Conservation (phyloP, 2,329 filamentous ascomycete genomes). For the Cladosporium sp. region DNA sequence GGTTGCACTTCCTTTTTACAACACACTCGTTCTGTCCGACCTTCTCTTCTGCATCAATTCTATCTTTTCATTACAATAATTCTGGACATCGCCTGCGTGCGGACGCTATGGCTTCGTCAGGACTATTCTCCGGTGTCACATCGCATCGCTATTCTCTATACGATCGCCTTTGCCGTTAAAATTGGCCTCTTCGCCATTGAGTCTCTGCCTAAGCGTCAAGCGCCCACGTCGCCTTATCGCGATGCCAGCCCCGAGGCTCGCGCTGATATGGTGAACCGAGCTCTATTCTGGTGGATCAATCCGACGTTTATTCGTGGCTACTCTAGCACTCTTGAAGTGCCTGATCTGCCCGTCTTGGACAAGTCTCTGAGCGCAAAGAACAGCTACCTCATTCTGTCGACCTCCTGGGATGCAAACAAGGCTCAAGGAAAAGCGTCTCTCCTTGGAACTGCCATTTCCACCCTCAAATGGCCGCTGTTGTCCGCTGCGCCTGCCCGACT, state of each 20-base stretch:
- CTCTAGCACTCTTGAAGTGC: conserved; percentile 27
- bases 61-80: conserved; percentile 22
- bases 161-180: conserved; percentile 42
- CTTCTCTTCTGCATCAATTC: conserved; percentile 20
- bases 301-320: conserved; percentile 36
- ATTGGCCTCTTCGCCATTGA: conserved; percentile 43
- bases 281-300: conserved; percentile 44
- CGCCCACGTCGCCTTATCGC: conserved; percentile 43
- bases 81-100: conserved; percentile 21
- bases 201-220: conserved; percentile 48
- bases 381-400: conserved; percentile 12
- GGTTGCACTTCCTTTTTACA: conserved; percentile 31
- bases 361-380: conserved; percentile 22
- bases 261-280: conserved; percentile 33
- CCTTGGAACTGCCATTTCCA: conserved; percentile 33
- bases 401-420: conserved; percentile 23
- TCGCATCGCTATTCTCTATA: conserved; percentile 41
- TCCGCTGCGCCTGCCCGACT: conserved; percentile 39
- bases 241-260: conserved; percentile 26
- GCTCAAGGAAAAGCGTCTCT: conserved; percentile 27
- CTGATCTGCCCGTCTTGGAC: conserved; percentile 32
- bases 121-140: conserved; percentile 33
- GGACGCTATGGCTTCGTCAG: conserved; percentile 32
- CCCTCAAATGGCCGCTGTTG: conserved; percentile 33
- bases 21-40: conserved; percentile 22